Evolutionary conservation across 768 basidiomycete species (phyloP).

Genomic region (Mycena filopes): DNA sequence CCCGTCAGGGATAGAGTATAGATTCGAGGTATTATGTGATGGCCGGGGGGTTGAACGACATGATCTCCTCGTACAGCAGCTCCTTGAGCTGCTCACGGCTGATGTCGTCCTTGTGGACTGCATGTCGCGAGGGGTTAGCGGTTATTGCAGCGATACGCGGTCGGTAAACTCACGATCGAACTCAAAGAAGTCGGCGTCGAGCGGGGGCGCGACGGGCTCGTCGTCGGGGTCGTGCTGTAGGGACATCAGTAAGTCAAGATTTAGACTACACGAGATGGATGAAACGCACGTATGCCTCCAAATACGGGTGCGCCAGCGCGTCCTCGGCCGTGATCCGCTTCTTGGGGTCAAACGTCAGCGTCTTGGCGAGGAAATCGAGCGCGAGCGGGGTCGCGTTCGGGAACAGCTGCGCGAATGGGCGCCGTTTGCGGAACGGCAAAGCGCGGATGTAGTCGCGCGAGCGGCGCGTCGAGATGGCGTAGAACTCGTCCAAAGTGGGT

Average conservation of each 20-base stretch:
- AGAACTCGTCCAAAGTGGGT: constrained; percentile 83
- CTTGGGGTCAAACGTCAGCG: constrained; percentile 95
- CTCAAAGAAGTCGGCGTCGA: constrained; percentile 96
- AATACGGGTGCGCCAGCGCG: constrained; percentile 93
- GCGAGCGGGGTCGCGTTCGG: constrained; percentile 75
- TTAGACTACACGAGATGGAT: neutral
- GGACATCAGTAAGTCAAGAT: neutral
- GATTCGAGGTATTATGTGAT: constrained; percentile 53
- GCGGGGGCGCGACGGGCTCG: constrained; percentile 95
- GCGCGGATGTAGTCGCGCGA: constrained; percentile 13
- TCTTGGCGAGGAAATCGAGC: constrained; percentile 59
- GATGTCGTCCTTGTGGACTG: constrained; percentile 97
- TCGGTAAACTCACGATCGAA: constrained; percentile 80
- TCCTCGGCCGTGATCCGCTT: constrained; percentile 96
- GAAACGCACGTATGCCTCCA: constrained; percentile 76
- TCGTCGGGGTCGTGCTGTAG: constrained; percentile 88
- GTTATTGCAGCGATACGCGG: neutral
- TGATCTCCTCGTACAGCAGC: constrained; percentile 93
- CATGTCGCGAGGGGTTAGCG: constrained; percentile 17
- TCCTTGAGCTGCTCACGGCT: constrained; percentile 96
- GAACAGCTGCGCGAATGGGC: constrained; percentile 70
- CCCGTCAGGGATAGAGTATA: no score
- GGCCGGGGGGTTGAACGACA: constrained; percentile 81
- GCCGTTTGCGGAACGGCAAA: constrained; percentile 56
- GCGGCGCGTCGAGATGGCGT: constrained; percentile 71